Evolutionary conservation across 2,329 filamentous ascomycete genomes (phyloP), one percentile per base, ranked within the genome.

Genomic region (Colletotrichum coccodes): DNA sequence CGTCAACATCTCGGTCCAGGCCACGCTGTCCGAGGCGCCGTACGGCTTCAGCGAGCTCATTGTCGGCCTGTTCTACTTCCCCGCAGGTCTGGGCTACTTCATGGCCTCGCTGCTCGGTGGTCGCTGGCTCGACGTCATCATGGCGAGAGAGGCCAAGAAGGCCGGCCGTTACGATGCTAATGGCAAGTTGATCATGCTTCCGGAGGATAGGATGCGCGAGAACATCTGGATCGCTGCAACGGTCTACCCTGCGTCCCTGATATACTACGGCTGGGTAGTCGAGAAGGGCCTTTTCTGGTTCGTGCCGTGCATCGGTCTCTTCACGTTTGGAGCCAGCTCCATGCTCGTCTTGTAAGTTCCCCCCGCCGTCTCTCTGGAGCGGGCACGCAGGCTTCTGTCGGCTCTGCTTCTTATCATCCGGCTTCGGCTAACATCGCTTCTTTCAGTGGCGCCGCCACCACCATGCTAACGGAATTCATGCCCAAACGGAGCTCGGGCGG

Each of bases 401-500:
- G n/a, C 9, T 30, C 21, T 30, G 16, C 26, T 11, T 32, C 32
- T 66, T 30, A 53, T 44, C 32, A 49, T 57, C 23, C 38, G 44
- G 26, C 23, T n/a, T 26, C 8, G 42, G 46, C 72, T 75, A 68
- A 73, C 56, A 32, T 21, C 16, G 0, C 40, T 28, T 47, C 12
- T 30, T 30, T 18, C 23, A 83, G 81, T 79, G 87, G 89, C 56
- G 86, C 89, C 73, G 85, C 89, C 0, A 94, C 92, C 0, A 96
- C 94, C 0, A 94, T 96, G 92, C 83, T 96, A 72, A 95, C 93
- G 0, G 93, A 96, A 76, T 94, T 95, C 75, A 91, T 95, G 85
- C 92, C 92, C 16, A 86, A 88, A 47, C 85, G 87, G 71, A 91
- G 90, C 57, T 92, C 90, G 4, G 88, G 88, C 12, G 93, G 92